Percentiles rank a stretch among this genome's conserved stretches.
Conservation (phyloP, 768 basidiomycete species). For the Dioszegia hungarica region DNA sequence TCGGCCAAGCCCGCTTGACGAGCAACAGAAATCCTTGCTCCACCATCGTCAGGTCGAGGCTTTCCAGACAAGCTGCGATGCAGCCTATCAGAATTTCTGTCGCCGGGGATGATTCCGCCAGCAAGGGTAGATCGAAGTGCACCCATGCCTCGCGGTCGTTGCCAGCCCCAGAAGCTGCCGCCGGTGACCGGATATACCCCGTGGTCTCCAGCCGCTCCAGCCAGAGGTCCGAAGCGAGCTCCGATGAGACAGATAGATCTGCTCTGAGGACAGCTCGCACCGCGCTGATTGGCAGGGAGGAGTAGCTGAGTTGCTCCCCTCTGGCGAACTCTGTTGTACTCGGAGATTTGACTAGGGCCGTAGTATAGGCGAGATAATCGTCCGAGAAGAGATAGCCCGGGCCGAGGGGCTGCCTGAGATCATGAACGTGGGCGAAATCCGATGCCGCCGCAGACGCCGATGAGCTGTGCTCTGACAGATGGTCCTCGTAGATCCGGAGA, state of each 20-base stretch:
- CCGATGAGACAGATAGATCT: neutral
- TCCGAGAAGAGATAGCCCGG: constrained; percentile 63
- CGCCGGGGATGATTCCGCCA: constrained; percentile 65
- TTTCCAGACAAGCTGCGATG: constrained; percentile 65
- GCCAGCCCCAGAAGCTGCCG: constrained; percentile 6
- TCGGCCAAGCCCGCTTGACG: constrained; percentile 68
- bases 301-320: neutral
- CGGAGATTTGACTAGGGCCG: constrained; percentile 52
- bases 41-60: constrained; percentile 67
- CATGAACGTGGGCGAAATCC: constrained; percentile 37
- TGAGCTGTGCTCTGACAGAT: constrained; percentile 54
- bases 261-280: neutral
- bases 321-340: no score
- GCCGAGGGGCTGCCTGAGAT: neutral
- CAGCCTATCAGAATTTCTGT: constrained; percentile 69
- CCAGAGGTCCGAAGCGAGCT: neutral
- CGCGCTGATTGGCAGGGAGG: neutral
- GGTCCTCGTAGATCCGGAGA: constrained; percentile 55
- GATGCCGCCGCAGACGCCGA: constrained; percentile 51
- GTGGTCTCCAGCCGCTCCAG: neutral
- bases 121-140: constrained; percentile 64
- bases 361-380: constrained; percentile 61
- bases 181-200: neutral
- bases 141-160: no score
- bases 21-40: constrained; percentile 69